Base-by-base conservation (phyloP, 2,329 filamentous ascomycete species). In the Grosmannia penicillata region DNA sequence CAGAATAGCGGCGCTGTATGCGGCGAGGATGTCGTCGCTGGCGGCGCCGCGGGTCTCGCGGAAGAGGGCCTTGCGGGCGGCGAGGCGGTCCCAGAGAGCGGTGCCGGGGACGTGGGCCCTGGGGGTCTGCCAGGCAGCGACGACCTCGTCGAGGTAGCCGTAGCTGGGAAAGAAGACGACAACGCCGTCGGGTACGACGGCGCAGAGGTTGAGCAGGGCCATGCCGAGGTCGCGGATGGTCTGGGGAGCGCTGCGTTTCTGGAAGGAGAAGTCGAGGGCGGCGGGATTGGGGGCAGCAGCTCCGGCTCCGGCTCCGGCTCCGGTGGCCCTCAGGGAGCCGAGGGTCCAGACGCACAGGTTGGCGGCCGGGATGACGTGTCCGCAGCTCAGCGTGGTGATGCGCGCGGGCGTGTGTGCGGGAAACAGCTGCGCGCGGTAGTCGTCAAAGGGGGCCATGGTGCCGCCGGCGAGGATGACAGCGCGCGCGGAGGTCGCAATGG, bases 141-240 rank as follows among this genome's bases (percentile, higher is more conserved):
- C 61, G 7, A 93, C 83, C 33, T 77, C 73, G 35, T 86, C 78
- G 0, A 98, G 71, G 54, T 94, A 96, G 9, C 81, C 73, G 55
- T 98, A 96, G 56, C 86, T 94, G 1, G 91, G 87, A 49, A 98
- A 96, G 63, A 98, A 98, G 0, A 87, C 77, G 0, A 98, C 85
- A 1, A 95, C 72, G 3, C 91, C 91, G 48, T 95, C 87, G 0
- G 85, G 85, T 1, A 95, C 81, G 5, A 75, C 62, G 7, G 70
- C 66, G 48, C 81, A 82, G 6, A 91, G 65, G 37, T 78, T 78
- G 2, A 85, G 54, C 8, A 98, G 64, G 0, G 81, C 72, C 22
- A 73, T 57, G 0, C 87, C 91, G 1, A 96, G 71, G 40, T 87
- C 78, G 30, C 64, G 59, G 37, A 93, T 75, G 67, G 82, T 85